Percentiles rank a stretch among this genome's conserved stretches.
Evolutionary conservation across 768 basidiomycete genomes (phyloP).

Genomic region (Pleurotus platypus): DNA sequence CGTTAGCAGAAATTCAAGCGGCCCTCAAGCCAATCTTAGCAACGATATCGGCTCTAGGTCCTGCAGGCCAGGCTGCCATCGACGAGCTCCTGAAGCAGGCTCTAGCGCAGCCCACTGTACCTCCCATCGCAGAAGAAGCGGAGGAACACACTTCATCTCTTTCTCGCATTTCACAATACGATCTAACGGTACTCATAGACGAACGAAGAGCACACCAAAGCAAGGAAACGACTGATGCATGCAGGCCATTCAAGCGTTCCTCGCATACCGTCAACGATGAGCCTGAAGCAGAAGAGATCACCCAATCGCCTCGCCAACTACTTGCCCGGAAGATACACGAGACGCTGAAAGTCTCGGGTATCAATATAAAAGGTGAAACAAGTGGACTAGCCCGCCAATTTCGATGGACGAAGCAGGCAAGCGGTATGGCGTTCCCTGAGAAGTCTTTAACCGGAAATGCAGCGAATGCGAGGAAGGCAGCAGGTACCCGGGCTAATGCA

Average conservation of each 20-base stretch:
- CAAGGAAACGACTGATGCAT: constrained; percentile 12
- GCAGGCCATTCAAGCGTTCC: background rate
- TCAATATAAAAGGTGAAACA: background rate
- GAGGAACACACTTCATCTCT: background rate
- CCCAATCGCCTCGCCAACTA: background rate
- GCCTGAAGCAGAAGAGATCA: background rate
- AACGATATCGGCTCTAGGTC: background rate
- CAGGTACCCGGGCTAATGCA: background rate
- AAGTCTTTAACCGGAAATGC: background rate
- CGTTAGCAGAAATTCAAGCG: background rate
- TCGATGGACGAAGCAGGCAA: background rate
- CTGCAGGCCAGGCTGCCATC: background rate
- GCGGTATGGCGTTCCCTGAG: background rate
- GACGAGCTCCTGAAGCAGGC: background rate
- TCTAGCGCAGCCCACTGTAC: background rate
- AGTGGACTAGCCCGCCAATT: background rate
- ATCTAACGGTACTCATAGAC: constrained; percentile 7
- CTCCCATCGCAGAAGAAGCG: background rate
- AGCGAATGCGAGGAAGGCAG: background rate
- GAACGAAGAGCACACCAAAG: constrained; percentile 14
- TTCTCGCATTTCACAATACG: background rate
- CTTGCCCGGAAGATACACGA: background rate
- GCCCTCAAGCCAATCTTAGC: background rate
- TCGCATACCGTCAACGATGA: no score
- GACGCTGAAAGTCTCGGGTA: background rate